phyloP scores from a whole-genome alignment of 371 early-diverging fungal species.

The Nematocida ironsii region DNA sequence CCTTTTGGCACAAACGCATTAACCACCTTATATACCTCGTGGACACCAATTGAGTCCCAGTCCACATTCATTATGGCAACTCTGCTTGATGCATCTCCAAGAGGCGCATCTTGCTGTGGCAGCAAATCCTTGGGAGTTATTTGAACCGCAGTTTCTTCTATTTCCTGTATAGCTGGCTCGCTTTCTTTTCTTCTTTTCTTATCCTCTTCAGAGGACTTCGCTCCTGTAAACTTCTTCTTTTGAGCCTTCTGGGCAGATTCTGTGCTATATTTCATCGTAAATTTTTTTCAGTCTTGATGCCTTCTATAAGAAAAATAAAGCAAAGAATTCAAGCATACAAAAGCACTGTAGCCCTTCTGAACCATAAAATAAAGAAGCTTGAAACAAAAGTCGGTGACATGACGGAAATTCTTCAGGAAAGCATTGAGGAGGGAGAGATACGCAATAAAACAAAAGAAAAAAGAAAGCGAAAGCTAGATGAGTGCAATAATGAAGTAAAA shows the following conservation, averaged over 20 bases:
- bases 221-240: slow-evolving; percentile 1
- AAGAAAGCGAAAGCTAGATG: slow-evolving; percentile 29
- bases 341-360: slow-evolving; percentile 26
- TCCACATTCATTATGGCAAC: slow-evolving; percentile 89
- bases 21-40: slow-evolving; percentile 80
- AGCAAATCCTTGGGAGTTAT: slow-evolving; percentile 29
- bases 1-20: slow-evolving; percentile 79
- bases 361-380: slow-evolving; percentile 41
- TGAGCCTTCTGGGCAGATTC: not conserved
- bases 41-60: slow-evolving; percentile 84
- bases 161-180: not conserved
- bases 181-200: not conserved
- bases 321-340: slow-evolving; percentile 47
- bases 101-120: slow-evolving; percentile 71
- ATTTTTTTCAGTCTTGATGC: slow-evolving; percentile 40
- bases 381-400: not conserved
- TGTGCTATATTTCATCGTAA: slow-evolving; percentile 9
- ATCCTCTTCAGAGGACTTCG: not conserved
- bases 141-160: slow-evolving; percentile 9
- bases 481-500: not conserved
- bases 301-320: slow-evolving; percentile 17
- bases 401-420: not conserved
- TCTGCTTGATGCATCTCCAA: slow-evolving; percentile 78
- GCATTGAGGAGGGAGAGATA: slow-evolving; percentile 56
- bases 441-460: slow-evolving; percentile 24